Base-by-base conservation (phyloP, 345 rosid genomes). In the Linum usitatissimum region DNA sequence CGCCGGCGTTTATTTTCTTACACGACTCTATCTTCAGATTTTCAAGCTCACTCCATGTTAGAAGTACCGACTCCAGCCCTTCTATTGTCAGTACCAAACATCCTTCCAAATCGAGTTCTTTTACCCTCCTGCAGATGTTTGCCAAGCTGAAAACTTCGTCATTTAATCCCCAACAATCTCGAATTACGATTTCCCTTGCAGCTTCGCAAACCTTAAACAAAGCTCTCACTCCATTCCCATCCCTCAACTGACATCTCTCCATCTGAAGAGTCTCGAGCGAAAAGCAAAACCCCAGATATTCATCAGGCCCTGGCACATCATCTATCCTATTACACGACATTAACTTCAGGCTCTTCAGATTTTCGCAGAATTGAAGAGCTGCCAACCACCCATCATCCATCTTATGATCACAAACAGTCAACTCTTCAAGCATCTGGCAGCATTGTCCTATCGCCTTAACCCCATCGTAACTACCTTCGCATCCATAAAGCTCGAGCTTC, bases 21-120 rank as follows among this genome's bases (percentile, higher is more conserved):
- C 72, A 73, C 3, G 76, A 73, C 60, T 68, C 67, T n/a, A 73
- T 62, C 57, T 65, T 57, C 6, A 73, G 69, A 55, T 48, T 48
- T n/a, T 73, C 60, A 64, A 73, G 66, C 56, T 73, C 76, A 19
- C 64, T 73, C 62, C 42, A 68, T 54, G 51, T 28, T 9, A 68
- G 56, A 60, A 68, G 66, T 53, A 68, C 60, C 15, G 76, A 62
- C 23, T 73, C 76, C 61, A 73, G 66, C 30, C 76, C 76, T 57
- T 68, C 62, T 61, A 69, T 68, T 17, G 76, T 73, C 45, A 73
- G 53, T 66, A 73, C 64, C 19, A 73, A 73, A 58, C 76, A 73
- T 57, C 76, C 72, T 64, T 65, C 69, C 18, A 73, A 53, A 23
- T 68, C 64, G 17, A 73, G 63, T 36, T 49, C 36, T 57, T 51